Percentiles rank a stretch among this genome's conserved stretches.
Evolutionary conservation across 2,329 filamentous ascomycete species (phyloP).

Genomic region (Penicillium corylophilum): DNA sequence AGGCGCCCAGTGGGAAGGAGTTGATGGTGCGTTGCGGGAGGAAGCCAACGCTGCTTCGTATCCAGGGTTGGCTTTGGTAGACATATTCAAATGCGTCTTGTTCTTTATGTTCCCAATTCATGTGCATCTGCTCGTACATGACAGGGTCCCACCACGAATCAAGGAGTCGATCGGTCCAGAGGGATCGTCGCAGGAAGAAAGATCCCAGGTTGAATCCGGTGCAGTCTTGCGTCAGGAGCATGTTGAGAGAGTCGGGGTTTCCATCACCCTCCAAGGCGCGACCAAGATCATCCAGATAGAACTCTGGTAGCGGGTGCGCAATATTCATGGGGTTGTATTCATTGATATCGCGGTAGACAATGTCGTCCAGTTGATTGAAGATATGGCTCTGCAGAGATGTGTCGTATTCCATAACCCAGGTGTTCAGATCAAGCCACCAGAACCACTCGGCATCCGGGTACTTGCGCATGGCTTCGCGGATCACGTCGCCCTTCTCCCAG

Average conservation of each 20-base stretch:
- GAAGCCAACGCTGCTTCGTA: constrained; percentile 84
- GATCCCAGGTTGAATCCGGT: constrained; percentile 94
- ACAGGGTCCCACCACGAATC: constrained; percentile 99
- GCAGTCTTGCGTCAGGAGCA: constrained; percentile 91
- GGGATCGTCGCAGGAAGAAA: constrained; percentile 82
- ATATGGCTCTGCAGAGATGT: constrained; percentile 88
- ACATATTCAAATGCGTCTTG: constrained; percentile 93
- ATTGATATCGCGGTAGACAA: constrained; percentile 94
- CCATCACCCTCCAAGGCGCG: constrained; percentile 75
- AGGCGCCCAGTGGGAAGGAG: constrained; percentile 88
- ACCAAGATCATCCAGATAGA: constrained; percentile 73
- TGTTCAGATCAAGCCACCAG: constrained; percentile 98
- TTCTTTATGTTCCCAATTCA: constrained; percentile 99
- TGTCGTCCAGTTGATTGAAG: constrained; percentile 72
- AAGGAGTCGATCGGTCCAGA: constrained; percentile 86
- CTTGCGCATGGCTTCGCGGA: constrained; percentile 84
- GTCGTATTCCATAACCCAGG: constrained; percentile 93
- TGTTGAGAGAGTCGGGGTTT: constrained; percentile 73
- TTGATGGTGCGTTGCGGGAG: constrained; percentile 90
- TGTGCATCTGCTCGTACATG: constrained; percentile 95
- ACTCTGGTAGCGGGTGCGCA: constrained; percentile 71
- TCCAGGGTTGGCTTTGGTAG: constrained; percentile 88
- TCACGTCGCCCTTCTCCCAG: constrained; percentile 97
- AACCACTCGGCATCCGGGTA: constrained; percentile 98
- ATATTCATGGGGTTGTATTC: constrained; percentile 94